Conservation (phyloP, 2,329 filamentous ascomycete species). For the Rutstroemia sp. region DNA sequence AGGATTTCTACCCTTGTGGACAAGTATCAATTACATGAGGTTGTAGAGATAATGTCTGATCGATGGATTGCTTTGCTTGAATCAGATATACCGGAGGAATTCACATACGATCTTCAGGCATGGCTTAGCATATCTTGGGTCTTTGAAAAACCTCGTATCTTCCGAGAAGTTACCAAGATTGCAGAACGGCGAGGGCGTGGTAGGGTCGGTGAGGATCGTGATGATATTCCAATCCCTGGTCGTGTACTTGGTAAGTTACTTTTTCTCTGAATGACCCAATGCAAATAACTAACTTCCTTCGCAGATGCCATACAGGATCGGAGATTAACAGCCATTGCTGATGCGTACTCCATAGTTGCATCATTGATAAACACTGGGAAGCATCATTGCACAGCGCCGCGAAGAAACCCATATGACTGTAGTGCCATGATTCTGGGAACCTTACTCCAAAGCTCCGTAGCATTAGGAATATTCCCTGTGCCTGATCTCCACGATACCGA, state of each 20-base stretch:
- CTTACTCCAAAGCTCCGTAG: background rate
- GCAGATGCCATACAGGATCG: constrained; percentile 5
- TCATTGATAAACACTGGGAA: background rate
- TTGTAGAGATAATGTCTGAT: constrained; percentile 3
- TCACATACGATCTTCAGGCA: background rate
- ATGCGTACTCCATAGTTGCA: constrained; percentile 1
- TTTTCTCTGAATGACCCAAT: background rate
- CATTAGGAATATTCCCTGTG: constrained; percentile 5
- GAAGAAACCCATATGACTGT: background rate
- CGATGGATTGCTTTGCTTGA: constrained; percentile 1
- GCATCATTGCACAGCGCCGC: background rate
- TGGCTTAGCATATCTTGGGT: constrained; percentile 8
- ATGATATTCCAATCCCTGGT: constrained; percentile 5
- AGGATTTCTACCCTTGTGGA: constrained; percentile 6
- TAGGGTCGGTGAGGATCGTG: background rate
- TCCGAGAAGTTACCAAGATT: background rate
- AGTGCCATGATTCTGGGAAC: constrained; percentile 1
- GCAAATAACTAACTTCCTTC: background rate
- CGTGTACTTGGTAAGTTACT: constrained; percentile 1
- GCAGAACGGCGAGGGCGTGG: constrained; percentile 2
- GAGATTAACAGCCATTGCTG: background rate
- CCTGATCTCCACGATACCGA: background rate
- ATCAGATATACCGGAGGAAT: background rate
- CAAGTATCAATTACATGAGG: constrained; percentile 8
- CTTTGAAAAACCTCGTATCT: constrained; percentile 1